Conservation (phyloP, 805 yeast genomes). For the Grigorovia humatica region DNA sequence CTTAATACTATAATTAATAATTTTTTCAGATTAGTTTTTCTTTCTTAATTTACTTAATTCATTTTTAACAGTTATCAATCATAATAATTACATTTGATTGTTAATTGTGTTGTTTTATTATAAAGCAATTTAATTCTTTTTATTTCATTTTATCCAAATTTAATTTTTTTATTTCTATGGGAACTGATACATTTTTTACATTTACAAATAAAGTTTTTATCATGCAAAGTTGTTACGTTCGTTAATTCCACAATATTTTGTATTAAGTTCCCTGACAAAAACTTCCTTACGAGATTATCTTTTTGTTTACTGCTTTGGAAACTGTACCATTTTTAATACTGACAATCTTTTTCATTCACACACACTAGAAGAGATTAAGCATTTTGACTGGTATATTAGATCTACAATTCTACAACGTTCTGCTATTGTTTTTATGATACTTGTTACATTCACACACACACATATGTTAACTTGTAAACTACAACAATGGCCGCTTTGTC, state of each 20-base stretch:
- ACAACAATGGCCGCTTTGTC: no score
- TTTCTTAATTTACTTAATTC: neutral
- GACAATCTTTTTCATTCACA: neutral
- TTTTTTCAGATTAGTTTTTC: slow-evolving; percentile 4
- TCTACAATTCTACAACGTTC: no score
- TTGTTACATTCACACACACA: no score
- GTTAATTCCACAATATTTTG: neutral
- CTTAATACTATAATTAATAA: slow-evolving; percentile 1
- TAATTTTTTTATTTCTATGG: slow-evolving; percentile 5
- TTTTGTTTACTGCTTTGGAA: neutral
- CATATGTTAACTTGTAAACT: no score
- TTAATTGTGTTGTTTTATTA: neutral
- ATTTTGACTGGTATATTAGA: no score
- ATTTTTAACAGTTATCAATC: neutral
- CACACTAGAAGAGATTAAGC: neutral
- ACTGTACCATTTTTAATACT: neutral
- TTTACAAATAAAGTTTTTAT: neutral
- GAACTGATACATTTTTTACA: slow-evolving; percentile 9
- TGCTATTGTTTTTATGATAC: no score
- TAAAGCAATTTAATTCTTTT: neutral
- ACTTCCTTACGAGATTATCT: neutral
- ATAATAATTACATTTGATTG: neutral
- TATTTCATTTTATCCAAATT: neutral
- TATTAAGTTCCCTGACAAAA: neutral
- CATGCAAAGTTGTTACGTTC: neutral